These are phyloP conservation scores for Geotrichum cucujoidarum DNA, from an alignment of 1,139 yeast species.

Conservation along the genomic window DNA sequence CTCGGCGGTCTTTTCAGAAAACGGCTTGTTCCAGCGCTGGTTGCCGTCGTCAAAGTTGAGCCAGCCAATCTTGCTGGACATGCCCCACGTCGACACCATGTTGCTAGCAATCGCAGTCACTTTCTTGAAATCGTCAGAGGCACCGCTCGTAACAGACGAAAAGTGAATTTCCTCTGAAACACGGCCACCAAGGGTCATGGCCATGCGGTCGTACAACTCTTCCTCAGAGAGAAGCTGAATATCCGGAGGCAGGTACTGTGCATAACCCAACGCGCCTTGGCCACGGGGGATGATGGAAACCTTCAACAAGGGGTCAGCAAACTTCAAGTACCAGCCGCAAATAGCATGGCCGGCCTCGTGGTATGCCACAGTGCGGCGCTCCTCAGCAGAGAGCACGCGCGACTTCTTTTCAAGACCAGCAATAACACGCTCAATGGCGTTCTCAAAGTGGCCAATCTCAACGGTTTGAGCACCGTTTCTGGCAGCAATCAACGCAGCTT, in stretches of 20 bases:
- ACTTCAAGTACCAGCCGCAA: slow-evolving; percentile 89
- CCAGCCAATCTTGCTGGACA: slow-evolving; percentile 83
- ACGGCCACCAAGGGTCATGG: slow-evolving; percentile 95
- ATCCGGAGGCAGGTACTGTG: slow-evolving; percentile 93
- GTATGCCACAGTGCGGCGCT: slow-evolving; percentile 85
- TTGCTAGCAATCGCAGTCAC: slow-evolving; percentile 87
- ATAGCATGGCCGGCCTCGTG: slow-evolving; percentile 99
- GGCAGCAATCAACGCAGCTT: slow-evolving; percentile 95
- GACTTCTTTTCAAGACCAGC: slow-evolving; percentile 93
- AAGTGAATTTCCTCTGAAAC: slow-evolving; percentile 92
- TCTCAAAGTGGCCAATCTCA: slow-evolving; percentile 75
- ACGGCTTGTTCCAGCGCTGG: slow-evolving; percentile 67
- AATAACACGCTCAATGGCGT: slow-evolving; percentile 93
- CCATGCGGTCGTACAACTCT: slow-evolving; percentile 82
- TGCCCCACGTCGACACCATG: slow-evolving; percentile 88
- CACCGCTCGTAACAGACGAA: slow-evolving; percentile 88
- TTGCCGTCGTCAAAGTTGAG: slow-evolving; percentile 68
- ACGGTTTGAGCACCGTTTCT: slow-evolving; percentile 66
- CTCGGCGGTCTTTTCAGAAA: slow-evolving; percentile 79
- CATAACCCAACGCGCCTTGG: slow-evolving; percentile 95
- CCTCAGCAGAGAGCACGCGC: slow-evolving; percentile 76
- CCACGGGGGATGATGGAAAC: slow-evolving; percentile 97
- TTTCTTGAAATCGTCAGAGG: slow-evolving; percentile 91
- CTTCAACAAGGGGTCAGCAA: slow-evolving; percentile 88
- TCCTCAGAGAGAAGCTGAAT: slow-evolving; percentile 72